Evolutionary conservation across 139 green algal genomes (phyloP), one percentile per base, ranked within the genome.

Genomic region (Yamagishiella unicocca): DNA sequence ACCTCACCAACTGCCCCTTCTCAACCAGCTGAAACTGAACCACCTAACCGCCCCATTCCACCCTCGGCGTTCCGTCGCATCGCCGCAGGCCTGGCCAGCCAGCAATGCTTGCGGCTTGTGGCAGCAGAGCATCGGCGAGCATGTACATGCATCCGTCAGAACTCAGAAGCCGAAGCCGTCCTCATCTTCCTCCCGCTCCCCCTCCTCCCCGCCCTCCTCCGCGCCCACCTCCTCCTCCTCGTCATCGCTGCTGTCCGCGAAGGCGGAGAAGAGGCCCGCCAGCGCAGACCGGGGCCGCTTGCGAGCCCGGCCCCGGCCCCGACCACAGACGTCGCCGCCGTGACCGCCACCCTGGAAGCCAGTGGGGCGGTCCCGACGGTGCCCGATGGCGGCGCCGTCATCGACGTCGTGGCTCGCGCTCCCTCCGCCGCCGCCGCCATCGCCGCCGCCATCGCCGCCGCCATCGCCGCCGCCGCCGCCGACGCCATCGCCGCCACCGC

Each of bases 211-310:
- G n/a, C n/a, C 62, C 62, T 71, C n/a, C n/a, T 42, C 62, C 3
- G 7, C 62, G 6, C 40, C 62, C 8, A 19, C 68, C 68, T 76
- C 38, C 4, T 37, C 22, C 12, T 62, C 42, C 29, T 38, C 71
- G 2, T 61, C 71, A 4, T 79, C 71, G 25, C 43, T 58, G 71
- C 71, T 79, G 5, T 77, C 40, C 68, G 40, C 42, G 38, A 79
- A 79, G 42, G 71, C 42, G 29, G 71, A 79, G 42, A 79, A 79
- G 8, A 79, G 37, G 6, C 71, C 71, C 21, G 71, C 71, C 42
- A 79, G 71, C 27, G 71, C 71, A 4, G 71, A 79, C 22, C 71
- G 71, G 4, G 42, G 71, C 42, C 71, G 71, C 71, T 79, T 79
- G 24, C 71, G 42, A 35, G n/a, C 7, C 24, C 10, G 7, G 24